Percentiles rank a stretch among this genome's conserved stretches.
phyloP scores from a whole-genome alignment of 805 yeast genomes.

The Pichia nakasei region DNA sequence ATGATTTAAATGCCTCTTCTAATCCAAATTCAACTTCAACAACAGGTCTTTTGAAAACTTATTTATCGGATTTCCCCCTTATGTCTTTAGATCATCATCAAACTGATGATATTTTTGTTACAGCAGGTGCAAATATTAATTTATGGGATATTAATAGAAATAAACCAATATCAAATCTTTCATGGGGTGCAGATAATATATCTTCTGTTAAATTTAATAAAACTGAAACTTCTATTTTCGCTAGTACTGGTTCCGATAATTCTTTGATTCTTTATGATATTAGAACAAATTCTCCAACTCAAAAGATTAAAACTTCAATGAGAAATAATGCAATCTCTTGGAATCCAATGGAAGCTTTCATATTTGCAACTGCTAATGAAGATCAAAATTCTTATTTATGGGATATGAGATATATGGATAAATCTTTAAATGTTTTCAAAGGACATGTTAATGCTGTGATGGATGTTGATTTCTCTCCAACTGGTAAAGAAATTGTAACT shows the following conservation, averaged over 20 bases:
- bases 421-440: conserved; percentile 77
- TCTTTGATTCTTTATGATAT: conserved; percentile 85
- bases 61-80: conserved; percentile 74
- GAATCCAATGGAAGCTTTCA: conserved; percentile 97
- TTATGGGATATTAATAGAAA: conserved; percentile 87
- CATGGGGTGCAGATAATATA: conserved; percentile 97
- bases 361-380: conserved; percentile 86
- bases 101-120: conserved; percentile 63
- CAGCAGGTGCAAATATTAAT: conserved; percentile 86
- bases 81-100: conserved; percentile 82
- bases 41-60: conserved; percentile 67
- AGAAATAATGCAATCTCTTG: conserved; percentile 82
- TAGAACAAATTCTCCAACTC: conserved; percentile 86
- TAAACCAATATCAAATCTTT: conserved; percentile 63
- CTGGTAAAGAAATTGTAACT: conserved; percentile 92
- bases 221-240: conserved; percentile 82
- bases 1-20: conserved; percentile 10
- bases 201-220: conserved; percentile 76
- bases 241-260: conserved; percentile 86
- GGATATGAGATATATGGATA: conserved; percentile 89
- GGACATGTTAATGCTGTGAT: conserved; percentile 95
- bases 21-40: conserved; percentile 23
- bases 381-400: conserved; percentile 92
- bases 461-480: conserved; percentile 92
- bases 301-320: conserved; percentile 75